Evolutionary conservation across 2,329 filamentous ascomycete species (phyloP).

Genomic region (Fusarium sp.): DNA sequence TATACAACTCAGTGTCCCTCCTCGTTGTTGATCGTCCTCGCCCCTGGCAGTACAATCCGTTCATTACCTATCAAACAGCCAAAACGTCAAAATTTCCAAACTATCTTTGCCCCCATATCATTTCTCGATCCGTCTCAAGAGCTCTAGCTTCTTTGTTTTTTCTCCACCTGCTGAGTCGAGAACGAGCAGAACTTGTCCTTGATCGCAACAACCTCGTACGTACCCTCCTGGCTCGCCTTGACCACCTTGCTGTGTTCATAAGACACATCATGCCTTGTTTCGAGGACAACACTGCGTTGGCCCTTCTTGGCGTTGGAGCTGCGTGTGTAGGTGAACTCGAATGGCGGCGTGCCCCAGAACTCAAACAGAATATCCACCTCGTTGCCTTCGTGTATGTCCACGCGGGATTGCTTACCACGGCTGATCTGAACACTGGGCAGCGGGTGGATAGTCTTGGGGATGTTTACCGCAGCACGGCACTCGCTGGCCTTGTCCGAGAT

Average conservation of each 20-base stretch:
- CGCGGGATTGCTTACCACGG: constrained; percentile 80
- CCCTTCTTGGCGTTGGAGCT: constrained; percentile 86
- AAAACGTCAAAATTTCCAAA: constrained; percentile 29
- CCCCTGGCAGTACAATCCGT: constrained; percentile 27
- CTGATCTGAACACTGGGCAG: constrained; percentile 92
- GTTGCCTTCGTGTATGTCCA: constrained; percentile 97
- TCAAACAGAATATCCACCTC: constrained; percentile 94
- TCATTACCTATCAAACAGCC: constrained; percentile 28
- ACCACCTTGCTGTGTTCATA: constrained; percentile 84
- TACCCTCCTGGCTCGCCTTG: constrained; percentile 90
- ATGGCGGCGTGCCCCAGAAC: constrained; percentile 94
- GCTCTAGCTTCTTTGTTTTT: constrained; percentile 55
- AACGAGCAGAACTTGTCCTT: constrained; percentile 94
- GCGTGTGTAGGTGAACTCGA: constrained; percentile 96
- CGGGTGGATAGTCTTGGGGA: constrained; percentile 87
- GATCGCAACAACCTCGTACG: constrained; percentile 96
- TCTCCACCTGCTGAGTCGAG: constrained; percentile 73
- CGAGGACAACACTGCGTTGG: constrained; percentile 81
- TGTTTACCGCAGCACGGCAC: constrained; percentile 82
- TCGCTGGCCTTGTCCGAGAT: constrained; percentile 89
- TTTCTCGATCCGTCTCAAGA: not conserved
- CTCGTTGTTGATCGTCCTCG: constrained; percentile 28
- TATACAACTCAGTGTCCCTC: constrained; percentile 41
- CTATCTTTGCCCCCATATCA: constrained; percentile 17
- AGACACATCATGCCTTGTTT: constrained; percentile 89